A percentile compares a stretch with the other conserved stretches of the same genome.
Conservation (phyloP, 2,329 filamentous ascomycete genomes). For the Pseudogymnoascus sp. region DNA sequence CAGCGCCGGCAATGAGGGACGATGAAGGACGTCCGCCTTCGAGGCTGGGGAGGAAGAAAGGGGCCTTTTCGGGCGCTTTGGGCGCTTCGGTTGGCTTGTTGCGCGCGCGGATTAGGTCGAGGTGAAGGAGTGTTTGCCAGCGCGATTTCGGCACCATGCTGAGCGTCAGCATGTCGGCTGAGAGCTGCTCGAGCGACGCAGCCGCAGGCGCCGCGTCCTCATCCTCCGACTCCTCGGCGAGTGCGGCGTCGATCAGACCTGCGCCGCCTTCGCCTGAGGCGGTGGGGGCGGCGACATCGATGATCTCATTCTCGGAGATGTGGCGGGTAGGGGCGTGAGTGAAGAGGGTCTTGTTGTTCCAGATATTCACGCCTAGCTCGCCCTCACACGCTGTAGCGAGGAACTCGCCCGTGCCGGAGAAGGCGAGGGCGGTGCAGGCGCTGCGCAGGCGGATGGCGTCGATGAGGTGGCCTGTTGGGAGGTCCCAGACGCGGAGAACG, state of each 20-base stretch:
- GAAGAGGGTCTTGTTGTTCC: conserved; percentile 92
- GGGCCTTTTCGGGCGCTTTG: conserved; percentile 87
- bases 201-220: conserved; percentile 49
- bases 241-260: conserved; percentile 69
- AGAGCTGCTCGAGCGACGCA: conserved; percentile 67
- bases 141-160: conserved; percentile 82
- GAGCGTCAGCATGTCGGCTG: conserved; percentile 75
- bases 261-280: conserved; percentile 76
- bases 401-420: conserved; percentile 86
- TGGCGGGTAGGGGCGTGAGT: conserved; percentile 80
- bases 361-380: conserved; percentile 82
- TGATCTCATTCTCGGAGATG: conserved; percentile 70
- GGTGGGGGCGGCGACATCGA: conserved; percentile 59
- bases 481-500: conserved; percentile 82
- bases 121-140: conserved; percentile 90
- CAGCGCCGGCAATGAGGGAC: conserved; percentile 20
- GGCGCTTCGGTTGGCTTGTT: conserved; percentile 92
- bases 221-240: conserved; percentile 46
- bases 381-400: conserved; percentile 82
- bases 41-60: conserved; percentile 82
- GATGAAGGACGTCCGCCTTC: conserved; percentile 26
- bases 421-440: conserved; percentile 76
- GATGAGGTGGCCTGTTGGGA: conserved; percentile 91
- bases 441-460: conserved; percentile 78
- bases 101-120: conserved; percentile 82